These are phyloP conservation scores for Wickerhamomyces pijperi DNA, from an alignment of 805 yeast species.

Conservation along the genomic window DNA sequence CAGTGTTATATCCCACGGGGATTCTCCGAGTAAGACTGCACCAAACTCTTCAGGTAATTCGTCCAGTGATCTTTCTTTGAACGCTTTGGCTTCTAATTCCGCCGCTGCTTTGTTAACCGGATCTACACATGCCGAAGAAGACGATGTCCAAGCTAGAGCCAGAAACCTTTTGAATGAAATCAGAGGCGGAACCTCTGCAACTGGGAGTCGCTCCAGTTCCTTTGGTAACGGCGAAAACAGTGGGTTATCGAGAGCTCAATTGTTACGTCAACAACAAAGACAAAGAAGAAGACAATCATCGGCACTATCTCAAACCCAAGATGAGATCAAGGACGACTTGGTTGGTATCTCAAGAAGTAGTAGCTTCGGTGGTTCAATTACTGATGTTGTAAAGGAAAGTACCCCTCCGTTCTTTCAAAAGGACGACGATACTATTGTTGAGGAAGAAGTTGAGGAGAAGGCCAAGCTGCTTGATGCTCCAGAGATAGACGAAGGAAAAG, in stretches of 20 bases:
- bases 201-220: constrained; percentile 8
- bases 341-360: background rate
- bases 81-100: background rate
- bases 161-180: constrained; percentile 51
- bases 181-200: constrained; percentile 22
- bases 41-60: background rate
- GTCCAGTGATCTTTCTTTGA: background rate
- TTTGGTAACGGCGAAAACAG: constrained; percentile 16
- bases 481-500: background rate
- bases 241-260: constrained; percentile 28
- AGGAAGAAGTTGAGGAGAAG: no score
- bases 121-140: constrained; percentile 15
- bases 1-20: constrained; percentile 2
- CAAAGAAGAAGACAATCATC: constrained; percentile 14
- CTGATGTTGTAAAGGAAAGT: background rate
- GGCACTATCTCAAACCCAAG: background rate
- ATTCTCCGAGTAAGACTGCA: constrained; percentile 10
- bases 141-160: constrained; percentile 49
- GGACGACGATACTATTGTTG: background rate
- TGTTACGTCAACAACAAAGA: constrained; percentile 30
- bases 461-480: no score
- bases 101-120: no score
- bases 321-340: background rate
- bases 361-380: background rate
- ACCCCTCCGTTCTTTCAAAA: background rate